Conservation (phyloP, 116 monocot genomes). For the Papilionanthe hybrid region DNA sequence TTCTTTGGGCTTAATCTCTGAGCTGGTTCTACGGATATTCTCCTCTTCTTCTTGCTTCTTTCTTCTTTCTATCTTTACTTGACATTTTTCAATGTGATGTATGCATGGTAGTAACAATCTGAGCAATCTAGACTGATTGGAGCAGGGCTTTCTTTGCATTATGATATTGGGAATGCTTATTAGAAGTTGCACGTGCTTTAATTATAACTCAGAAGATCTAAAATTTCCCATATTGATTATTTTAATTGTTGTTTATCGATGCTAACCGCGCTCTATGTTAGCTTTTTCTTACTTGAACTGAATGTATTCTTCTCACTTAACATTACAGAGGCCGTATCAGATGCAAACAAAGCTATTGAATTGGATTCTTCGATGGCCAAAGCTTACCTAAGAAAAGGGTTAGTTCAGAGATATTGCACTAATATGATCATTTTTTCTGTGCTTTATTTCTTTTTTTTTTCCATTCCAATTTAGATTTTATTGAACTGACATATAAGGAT, state of each 20-base stretch:
- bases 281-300: not conserved
- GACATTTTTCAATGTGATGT: not conserved
- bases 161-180: not conserved
- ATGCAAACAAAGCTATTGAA: slow-evolving; percentile 52
- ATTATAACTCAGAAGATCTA: not conserved
- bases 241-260: not conserved
- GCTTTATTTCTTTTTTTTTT: not conserved
- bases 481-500: not conserved
- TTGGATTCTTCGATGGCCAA: slow-evolving; percentile 59
- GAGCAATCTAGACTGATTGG: not conserved
- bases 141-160: not conserved
- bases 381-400: slow-evolving; percentile 68
- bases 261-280: not conserved
- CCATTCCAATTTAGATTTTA: not conserved
- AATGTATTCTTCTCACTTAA: not conserved
- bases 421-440: slow-evolving; percentile 1
- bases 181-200: not conserved
- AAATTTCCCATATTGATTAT: not conserved
- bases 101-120: not conserved
- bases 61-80: too few species aligned
- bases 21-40: too few species aligned
- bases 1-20: too few species aligned
- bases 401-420: slow-evolving; percentile 7
- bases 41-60: too few species aligned
- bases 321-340: slow-evolving; percentile 46